A percentile compares a stretch with the other conserved stretches of the same genome.
phyloP scores from a whole-genome alignment of 805 yeast species.

The Hyphopichia homilentoma region DNA sequence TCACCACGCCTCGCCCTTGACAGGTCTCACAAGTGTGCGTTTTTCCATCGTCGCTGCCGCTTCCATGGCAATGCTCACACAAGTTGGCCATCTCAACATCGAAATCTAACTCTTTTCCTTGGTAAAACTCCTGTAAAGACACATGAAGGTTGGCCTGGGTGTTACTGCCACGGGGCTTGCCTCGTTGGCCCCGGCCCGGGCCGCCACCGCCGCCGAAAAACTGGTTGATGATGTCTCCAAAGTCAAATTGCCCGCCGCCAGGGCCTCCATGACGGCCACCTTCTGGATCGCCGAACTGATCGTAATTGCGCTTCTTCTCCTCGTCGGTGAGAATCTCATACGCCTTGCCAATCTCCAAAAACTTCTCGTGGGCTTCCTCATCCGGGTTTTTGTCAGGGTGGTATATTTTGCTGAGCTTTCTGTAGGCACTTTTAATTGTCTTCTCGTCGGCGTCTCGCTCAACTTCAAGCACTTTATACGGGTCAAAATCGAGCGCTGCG shows the following conservation, averaged over 20 bases:
- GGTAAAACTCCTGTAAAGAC: constrained; percentile 62
- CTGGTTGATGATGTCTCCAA: constrained; percentile 60
- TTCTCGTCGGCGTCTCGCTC: constrained; percentile 65
- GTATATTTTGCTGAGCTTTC: constrained; percentile 74
- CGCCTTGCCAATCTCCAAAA: constrained; percentile 90
- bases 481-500: constrained; percentile 20
- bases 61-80: constrained; percentile 77
- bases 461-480: constrained; percentile 66
- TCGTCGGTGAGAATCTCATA: constrained; percentile 77
- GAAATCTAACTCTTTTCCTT: constrained; percentile 63
- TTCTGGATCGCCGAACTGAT: constrained; percentile 70
- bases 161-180: constrained; percentile 59
- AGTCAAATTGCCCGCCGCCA: constrained; percentile 20
- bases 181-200: constrained; percentile 21
- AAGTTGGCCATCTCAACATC: constrained; percentile 64
- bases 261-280: too few species aligned
- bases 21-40: constrained; percentile 64
- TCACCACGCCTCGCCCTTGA: constrained; percentile 67
- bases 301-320: constrained; percentile 67
- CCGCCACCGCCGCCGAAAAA: constrained; percentile 25
- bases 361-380: constrained; percentile 78
- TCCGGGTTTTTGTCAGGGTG: constrained; percentile 91
- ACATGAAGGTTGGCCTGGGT: constrained; percentile 54
- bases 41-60: constrained; percentile 81
- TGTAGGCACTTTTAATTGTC: constrained; percentile 82